Percentiles rank a stretch among this genome's conserved stretches.
These are phyloP conservation scores for Ganoderma multipileum DNA, from an alignment of 1,284 basidiomycete genomes.

Conservation along the genomic window DNA sequence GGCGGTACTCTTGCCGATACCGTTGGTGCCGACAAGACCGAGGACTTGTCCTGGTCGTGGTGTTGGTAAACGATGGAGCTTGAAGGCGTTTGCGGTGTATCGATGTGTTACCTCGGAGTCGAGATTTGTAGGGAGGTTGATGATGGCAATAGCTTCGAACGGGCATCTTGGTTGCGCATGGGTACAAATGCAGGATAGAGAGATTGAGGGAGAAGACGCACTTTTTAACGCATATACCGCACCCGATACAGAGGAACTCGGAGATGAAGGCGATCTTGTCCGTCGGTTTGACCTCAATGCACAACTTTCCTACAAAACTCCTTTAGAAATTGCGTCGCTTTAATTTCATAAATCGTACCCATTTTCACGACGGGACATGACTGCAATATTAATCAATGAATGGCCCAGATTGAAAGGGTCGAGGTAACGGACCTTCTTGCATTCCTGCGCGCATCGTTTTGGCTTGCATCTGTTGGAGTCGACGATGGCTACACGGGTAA, in stretches of 20 bases:
- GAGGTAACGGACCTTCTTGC: constrained; percentile 75
- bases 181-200: constrained; percentile 10
- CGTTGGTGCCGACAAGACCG: constrained; percentile 96
- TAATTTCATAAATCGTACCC: constrained; percentile 60
- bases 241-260: constrained; percentile 95
- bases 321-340: constrained; percentile 7
- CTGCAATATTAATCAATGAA: constrained; percentile 43
- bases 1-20: constrained; percentile 98
- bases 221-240: constrained; percentile 99
- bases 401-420: constrained; percentile 1
- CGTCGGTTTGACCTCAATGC: constrained; percentile 93
- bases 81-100: constrained; percentile 97
- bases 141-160: constrained; percentile 96
- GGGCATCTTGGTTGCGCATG: constrained; percentile 72
- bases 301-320: constrained; percentile 78
- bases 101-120: constrained; percentile 95
- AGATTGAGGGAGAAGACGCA: constrained; percentile 48
- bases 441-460: constrained; percentile 91
- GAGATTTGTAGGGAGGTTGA: constrained; percentile 96
- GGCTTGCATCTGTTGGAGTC: constrained; percentile 94
- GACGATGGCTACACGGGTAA: constrained; percentile 95
- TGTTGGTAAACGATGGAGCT: constrained; percentile 94
- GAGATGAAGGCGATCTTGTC: constrained; percentile 99
- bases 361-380: constrained; percentile 98
- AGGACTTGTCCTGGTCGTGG: constrained; percentile 96